Evolutionary conservation across 2,329 filamentous ascomycete species (phyloP), one percentile per base, ranked within the genome.

Genomic region (Clarireedia homoeocarpa): DNA sequence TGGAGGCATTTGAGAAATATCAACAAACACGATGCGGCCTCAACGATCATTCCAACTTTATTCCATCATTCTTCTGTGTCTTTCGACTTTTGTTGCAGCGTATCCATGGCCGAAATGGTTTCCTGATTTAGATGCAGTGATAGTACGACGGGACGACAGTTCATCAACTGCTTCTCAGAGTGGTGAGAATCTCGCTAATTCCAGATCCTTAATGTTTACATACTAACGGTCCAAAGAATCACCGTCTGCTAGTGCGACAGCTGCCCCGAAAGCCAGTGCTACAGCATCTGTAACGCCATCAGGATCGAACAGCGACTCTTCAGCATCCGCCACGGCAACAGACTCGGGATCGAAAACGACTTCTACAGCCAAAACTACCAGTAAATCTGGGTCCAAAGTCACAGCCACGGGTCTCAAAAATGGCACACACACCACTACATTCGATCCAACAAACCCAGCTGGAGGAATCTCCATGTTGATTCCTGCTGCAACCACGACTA

Each of bases 21-120:
- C 66, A 62, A 72, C 61, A 51, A 54, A 55, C 65, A 68, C 47
- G 46, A 83, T 83, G 81, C 79, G 74, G 73, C 69, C 75, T 60
- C 70, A 75, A 60, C 69, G 70, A 49, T 72, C 73, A 50, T 63
- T 80, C 54, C 69, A 75, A 66, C 74, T 76, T 46, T 65, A 75
- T 63, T 70, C 80, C 62, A 74, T 79, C 51, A 61, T 78, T 55
- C 72, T 82, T 62, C 73, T 81, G 61, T 72, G 84, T 45, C 75
- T 81, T 34, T 69, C 83, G 53, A 70, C 77, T 14, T 66, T 65
- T 51, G 55, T 63, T 48, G 60, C 62, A 24, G 75, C 75, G n/a
- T 74, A 78, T 53, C 80, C 76, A 56, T 83, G 80, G 81, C 77
- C 80, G 20, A 70, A 68, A 59, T 82, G 77, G 75, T 70, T 83